Evolutionary conservation across 2,329 filamentous ascomycete species (phyloP).

Genomic region (Colletotrichum sp.): DNA sequence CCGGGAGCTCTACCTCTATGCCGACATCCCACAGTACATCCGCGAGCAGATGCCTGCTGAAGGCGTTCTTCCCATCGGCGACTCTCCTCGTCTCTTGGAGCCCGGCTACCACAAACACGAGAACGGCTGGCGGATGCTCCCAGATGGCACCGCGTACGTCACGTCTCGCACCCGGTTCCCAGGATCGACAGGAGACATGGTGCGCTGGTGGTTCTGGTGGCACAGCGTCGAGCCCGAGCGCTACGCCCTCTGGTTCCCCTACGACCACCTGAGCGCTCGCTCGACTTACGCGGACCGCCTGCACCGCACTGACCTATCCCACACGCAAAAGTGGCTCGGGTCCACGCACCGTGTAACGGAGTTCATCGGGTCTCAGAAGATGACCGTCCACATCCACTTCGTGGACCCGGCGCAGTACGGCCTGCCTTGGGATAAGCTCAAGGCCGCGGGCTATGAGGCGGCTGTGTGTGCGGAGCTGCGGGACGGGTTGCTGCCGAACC

Average conservation of each 20-base stretch:
- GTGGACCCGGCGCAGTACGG: conserved; percentile 14
- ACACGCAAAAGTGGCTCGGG: conserved; percentile 18
- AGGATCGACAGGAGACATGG: conserved; percentile 10
- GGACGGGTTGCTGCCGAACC: neutral
- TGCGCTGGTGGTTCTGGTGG: conserved; percentile 20
- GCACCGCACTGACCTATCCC: conserved; percentile 10
- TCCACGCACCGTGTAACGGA: conserved; percentile 17
- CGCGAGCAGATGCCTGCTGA: neutral
- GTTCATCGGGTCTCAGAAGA: conserved; percentile 7
- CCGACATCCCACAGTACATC: conserved; percentile 13
- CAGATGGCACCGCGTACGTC: conserved; percentile 11
- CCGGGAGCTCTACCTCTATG: conserved; percentile 1
- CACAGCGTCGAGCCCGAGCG: conserved; percentile 19
- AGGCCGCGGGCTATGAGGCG: conserved; percentile 3
- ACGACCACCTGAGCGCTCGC: conserved; percentile 5
- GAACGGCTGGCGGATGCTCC: conserved; percentile 7
- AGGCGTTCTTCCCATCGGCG: neutral
- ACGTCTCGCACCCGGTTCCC: conserved; percentile 15
- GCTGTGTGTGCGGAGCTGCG: conserved; percentile 5
- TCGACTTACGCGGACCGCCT: conserved; percentile 11
- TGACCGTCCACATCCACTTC: conserved; percentile 12
- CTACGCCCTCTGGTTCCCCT: conserved; percentile 15
- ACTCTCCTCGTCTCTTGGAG: neutral
- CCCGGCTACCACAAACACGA: conserved; percentile 8
- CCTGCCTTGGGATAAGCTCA: conserved; percentile 12